Evolutionary conservation across 2,329 filamentous ascomycete species (phyloP).

Genomic region (Neonectria coccinea): DNA sequence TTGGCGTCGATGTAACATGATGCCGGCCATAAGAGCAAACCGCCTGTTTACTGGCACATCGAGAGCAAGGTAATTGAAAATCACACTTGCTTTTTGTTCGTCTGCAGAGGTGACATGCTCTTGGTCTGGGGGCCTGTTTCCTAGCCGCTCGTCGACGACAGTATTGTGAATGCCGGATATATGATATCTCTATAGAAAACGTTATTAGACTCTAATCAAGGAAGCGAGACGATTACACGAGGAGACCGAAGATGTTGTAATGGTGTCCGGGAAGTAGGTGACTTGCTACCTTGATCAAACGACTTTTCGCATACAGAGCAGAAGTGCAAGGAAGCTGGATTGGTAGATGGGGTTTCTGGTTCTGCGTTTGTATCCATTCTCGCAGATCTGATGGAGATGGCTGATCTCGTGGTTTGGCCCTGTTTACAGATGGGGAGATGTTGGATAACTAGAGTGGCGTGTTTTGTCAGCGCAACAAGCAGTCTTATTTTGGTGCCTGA

Average conservation of each 20-base stretch:
- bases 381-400: too few relatives aligned
- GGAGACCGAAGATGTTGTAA: not conserved
- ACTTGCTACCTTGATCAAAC: constrained; percentile 1
- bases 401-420: not conserved
- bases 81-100: constrained; percentile 18
- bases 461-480: not conserved
- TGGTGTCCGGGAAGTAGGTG: not conserved
- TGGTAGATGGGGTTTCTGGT: not conserved
- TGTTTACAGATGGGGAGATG: not conserved
- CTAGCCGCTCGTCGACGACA: constrained; percentile 8
- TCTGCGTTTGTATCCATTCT: not conserved
- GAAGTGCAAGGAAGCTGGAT: not conserved
- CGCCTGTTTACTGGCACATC: not conserved
- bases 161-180: constrained; percentile 10
- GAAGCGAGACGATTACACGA: not conserved
- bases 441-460: not conserved
- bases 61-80: constrained; percentile 9
- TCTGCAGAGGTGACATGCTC: constrained; percentile 10
- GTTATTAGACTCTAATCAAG: not conserved
- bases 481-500: not conserved
- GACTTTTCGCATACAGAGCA: constrained; percentile 4
- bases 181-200: not conserved
- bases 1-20: not conserved
- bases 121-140: not conserved
- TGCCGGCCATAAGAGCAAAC: not conserved